Evolutionary conservation across 768 basidiomycete species (phyloP).

Genomic region (Porpolomopsis calyptriformis): DNA sequence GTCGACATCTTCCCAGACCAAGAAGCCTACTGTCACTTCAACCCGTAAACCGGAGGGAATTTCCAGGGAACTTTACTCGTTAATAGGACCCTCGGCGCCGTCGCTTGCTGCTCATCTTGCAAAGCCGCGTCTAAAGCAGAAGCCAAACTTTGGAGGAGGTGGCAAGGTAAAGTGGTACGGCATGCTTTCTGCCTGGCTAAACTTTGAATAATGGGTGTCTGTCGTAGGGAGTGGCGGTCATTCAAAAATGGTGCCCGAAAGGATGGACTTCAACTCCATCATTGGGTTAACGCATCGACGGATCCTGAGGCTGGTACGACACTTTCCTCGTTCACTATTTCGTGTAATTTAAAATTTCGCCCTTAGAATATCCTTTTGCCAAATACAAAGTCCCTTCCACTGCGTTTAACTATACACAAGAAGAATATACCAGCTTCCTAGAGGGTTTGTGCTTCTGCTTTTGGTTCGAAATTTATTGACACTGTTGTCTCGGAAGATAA

Average conservation of each 20-base stretch:
- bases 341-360: neutral
- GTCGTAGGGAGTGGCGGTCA: conserved; percentile 58
- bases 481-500: conserved; percentile 36
- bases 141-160: conserved; percentile 60
- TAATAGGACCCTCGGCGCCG: conserved; percentile 91
- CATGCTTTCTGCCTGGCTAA: neutral
- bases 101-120: conserved; percentile 69
- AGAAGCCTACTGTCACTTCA: conserved; percentile 31
- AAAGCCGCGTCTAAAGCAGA: conserved; percentile 79
- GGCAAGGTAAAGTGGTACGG: conserved; percentile 62
- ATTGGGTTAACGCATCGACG: conserved; percentile 68
- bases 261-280: conserved; percentile 59
- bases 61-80: conserved; percentile 81
- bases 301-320: conserved; percentile 46
- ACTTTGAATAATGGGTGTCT: conserved; percentile 2
- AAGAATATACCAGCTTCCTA: conserved; percentile 77
- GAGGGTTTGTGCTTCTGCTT: conserved; percentile 39
- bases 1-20: conserved; percentile 35
- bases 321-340: neutral
- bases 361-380: conserved; percentile 68
- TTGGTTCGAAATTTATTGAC: neutral
- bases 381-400: conserved; percentile 69
- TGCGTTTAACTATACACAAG: conserved; percentile 64
- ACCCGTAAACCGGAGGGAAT: conserved; percentile 80
- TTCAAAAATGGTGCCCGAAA: conserved; percentile 67